phyloP scores from a whole-genome alignment of 345 rosid genomes.

The Psidium guajava region DNA sequence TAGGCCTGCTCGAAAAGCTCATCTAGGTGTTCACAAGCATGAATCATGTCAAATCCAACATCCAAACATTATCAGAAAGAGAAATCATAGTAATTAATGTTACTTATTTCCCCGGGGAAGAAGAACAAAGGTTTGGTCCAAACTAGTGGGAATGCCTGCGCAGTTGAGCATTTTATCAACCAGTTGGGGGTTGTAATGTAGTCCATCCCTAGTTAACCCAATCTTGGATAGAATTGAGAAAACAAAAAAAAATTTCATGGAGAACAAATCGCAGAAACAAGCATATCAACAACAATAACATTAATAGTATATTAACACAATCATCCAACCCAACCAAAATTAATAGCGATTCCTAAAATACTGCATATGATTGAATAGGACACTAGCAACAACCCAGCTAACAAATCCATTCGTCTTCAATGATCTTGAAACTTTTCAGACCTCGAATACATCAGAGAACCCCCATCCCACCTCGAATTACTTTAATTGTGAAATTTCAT shows the following conservation, averaged over 20 bases:
- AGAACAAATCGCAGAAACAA: not conserved
- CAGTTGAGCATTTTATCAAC: not conserved
- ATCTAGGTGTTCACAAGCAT: rapidly evolving
- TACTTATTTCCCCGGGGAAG: not conserved
- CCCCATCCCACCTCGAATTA: too few species aligned
- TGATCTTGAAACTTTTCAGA: too few species aligned
- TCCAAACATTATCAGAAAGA: not conserved
- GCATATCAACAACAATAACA: not conserved
- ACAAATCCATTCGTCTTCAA: too few species aligned
- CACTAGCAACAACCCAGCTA: too few species aligned
- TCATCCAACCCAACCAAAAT: not conserved
- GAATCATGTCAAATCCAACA: not conserved
- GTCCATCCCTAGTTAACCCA: not conserved
- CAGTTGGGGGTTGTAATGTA: not conserved
- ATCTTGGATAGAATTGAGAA: not conserved
- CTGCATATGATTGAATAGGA: too few species aligned
- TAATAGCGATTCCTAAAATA: too few species aligned
- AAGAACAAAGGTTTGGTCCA: not conserved
- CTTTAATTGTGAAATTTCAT: too few species aligned
- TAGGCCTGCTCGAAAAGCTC: not conserved
- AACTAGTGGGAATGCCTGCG: not conserved
- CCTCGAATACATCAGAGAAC: too few species aligned
- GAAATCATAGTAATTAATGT: not conserved
- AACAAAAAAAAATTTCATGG: not conserved
- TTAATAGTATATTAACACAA: not conserved